Evolutionary conservation across 1,139 yeast species (phyloP).

Genomic region (Debaryomyces nepalensis): DNA sequence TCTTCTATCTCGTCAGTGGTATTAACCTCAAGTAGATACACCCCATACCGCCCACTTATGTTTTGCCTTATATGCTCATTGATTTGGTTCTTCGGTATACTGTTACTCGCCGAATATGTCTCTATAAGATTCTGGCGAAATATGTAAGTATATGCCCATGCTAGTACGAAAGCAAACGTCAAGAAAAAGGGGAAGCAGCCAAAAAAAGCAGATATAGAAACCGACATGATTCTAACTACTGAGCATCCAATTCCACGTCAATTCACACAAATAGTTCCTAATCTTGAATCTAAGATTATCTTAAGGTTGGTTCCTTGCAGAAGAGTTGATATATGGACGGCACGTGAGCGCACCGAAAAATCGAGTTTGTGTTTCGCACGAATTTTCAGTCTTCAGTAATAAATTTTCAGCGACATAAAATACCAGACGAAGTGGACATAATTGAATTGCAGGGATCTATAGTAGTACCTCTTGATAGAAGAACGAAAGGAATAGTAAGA

Average conservation of each 20-base stretch:
- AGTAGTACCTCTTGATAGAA: constrained; percentile 2
- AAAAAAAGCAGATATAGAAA: constrained; percentile 2
- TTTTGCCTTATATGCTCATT: constrained; percentile 24
- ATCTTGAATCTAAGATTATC: too few relatives aligned
- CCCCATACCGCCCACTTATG: constrained; percentile 21
- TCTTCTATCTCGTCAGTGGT: constrained; percentile 23
- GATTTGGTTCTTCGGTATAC: constrained; percentile 27
- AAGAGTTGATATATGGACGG: not conserved
- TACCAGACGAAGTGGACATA: not conserved
- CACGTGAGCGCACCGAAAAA: not conserved
- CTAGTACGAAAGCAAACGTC: constrained; percentile 21
- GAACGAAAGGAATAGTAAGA: constrained; percentile 1
- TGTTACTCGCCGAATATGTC: constrained; percentile 25
- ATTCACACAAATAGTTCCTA: too few relatives aligned
- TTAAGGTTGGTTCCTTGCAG: not conserved
- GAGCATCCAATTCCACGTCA: not conserved
- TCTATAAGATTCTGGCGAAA: constrained; percentile 33
- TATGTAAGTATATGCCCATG: constrained; percentile 29
- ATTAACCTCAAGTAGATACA: constrained; percentile 25
- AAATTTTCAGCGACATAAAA: constrained; percentile 7
- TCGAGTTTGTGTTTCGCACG: not conserved
- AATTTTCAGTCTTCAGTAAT: constrained; percentile 1
- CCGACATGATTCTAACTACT: not conserved
- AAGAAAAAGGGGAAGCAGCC: constrained; percentile 18
- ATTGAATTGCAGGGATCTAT: constrained; percentile 7